These are phyloP conservation scores for Chernovozyma sophiae-reginae DNA, from an alignment of 1,139 yeast genomes.

Conservation along the genomic window DNA sequence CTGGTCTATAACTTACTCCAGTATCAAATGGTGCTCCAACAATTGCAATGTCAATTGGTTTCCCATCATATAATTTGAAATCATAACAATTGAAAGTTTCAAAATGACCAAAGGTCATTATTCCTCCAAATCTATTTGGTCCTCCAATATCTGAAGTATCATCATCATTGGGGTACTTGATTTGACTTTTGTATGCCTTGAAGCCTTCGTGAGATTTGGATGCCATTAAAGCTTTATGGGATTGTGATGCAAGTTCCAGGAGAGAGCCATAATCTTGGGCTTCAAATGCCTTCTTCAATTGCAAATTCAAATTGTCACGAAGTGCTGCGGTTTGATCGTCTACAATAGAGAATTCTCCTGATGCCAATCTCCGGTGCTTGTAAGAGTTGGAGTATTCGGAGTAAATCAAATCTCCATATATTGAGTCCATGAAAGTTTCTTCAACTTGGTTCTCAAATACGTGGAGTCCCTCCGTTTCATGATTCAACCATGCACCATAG, in stretches of 20 bases:
- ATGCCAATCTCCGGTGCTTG: slow-evolving; percentile 1
- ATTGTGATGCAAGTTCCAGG: background rate
- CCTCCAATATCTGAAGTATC: slow-evolving; percentile 31
- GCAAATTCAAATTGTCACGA: background rate
- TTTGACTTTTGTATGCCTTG: slow-evolving; percentile 18
- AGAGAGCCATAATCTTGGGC: background rate
- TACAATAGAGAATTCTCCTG: background rate
- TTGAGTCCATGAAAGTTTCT: slow-evolving; percentile 16
- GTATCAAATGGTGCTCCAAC: slow-evolving; percentile 54
- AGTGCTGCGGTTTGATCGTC: background rate
- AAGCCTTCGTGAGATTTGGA: slow-evolving; percentile 15
- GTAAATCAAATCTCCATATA: slow-evolving; percentile 16
- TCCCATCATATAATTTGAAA: slow-evolving; percentile 10
- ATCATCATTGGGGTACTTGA: slow-evolving; percentile 33
- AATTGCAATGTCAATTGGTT: slow-evolving; percentile 40
- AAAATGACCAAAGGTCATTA: slow-evolving; percentile 43
- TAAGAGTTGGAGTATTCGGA: slow-evolving; percentile 4
- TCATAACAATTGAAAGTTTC: slow-evolving; percentile 37
- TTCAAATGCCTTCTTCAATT: background rate
- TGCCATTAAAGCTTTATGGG: slow-evolving; percentile 1
- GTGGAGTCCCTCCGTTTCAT: background rate
- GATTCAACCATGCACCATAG: background rate
- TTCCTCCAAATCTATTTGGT: slow-evolving; percentile 35
- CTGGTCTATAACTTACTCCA: slow-evolving; percentile 46
- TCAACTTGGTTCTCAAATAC: background rate